Percentiles rank a stretch among this genome's conserved stretches.
Conservation (phyloP, 306 rosid species). For the Adenanthera pavonina region DNA sequence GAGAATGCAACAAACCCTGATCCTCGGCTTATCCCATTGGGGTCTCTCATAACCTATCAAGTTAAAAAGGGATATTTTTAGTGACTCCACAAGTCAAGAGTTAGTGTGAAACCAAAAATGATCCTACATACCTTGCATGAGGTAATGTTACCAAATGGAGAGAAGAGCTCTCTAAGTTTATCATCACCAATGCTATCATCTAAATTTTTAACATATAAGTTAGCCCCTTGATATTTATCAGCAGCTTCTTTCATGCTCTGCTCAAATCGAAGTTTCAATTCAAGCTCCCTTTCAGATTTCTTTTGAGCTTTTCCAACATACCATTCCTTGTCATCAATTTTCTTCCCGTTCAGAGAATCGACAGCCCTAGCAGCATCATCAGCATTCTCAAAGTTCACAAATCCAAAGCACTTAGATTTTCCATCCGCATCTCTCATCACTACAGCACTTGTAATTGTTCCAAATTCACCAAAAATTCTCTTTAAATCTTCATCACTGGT, state of each 20-base stretch:
- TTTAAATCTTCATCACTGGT: conserved; percentile 87
- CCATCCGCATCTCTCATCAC: conserved; percentile 97
- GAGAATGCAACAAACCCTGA: conserved; percentile 98
- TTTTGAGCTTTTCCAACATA: conserved; percentile 94
- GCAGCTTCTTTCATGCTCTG: conserved; percentile 92
- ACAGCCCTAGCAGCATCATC: conserved; percentile 87
- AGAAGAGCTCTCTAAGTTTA: conserved; percentile 76
- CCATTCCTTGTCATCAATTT: conserved; percentile 84
- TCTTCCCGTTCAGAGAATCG: conserved; percentile 81
- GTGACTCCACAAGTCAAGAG: conserved; percentile 23
- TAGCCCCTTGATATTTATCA: conserved; percentile 92
- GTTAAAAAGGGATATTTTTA: conserved; percentile 26
- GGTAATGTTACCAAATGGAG: conserved; percentile 78
- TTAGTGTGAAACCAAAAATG: conserved; percentile 13
- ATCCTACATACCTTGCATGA: conserved; percentile 80
- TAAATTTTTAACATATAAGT: conserved; percentile 82
- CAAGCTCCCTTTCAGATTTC: conserved; percentile 91
- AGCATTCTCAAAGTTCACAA: conserved; percentile 86
- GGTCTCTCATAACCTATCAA: conserved; percentile 91
- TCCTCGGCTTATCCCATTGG: conserved; percentile 92
- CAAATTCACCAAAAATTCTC: conserved; percentile 73
- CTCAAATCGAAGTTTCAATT: conserved; percentile 76
- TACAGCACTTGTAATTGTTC: conserved; percentile 80
- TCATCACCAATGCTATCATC: conserved; percentile 83
- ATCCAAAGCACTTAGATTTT: conserved; percentile 94